Base-by-base conservation (phyloP, 331 rosid species). In the Dryas integrifolia region DNA sequence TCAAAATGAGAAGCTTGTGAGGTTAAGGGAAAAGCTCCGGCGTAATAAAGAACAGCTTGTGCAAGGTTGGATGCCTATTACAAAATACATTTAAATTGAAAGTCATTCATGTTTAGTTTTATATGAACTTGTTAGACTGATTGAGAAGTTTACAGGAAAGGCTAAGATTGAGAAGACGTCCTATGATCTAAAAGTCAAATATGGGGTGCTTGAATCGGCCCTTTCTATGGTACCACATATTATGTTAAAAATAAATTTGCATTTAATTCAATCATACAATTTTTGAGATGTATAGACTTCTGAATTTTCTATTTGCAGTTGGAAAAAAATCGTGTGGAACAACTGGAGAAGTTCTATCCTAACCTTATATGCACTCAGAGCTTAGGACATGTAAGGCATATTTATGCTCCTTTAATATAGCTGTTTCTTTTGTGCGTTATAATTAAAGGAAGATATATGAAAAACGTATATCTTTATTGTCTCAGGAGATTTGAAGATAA, bases 301-400 rank as follows among this genome's bases (percentile, higher is more conserved):
- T 3, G n/a, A 44, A 0, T 58, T 60, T 74, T 76, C 62, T 61
- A 41, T 82, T 52, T 84, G 82, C 93, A 95, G 99, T 55, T 95
- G 90, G 88, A 81, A 72, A 95, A 84, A 47, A 85, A 89, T 73
- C 90, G 93, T 59, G 84, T 82, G 59, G 96, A 95, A 78, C 97
- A 88, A 78, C 79, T 95, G 83, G 96, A 90, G 72, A 95, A 92
- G 84, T 85, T 83, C 81, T 95, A 85, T 84, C 99, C 97, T 35
- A 92, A 90, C 82, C 86, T 95, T 69, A 92, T 87, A 69, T 84
- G 91, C 88, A 95, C 99, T 64, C 97, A 92, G 85, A 90, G 81
- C 84, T 85, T 95, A 78, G 97, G 97, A 70, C 97, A 80, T 82
- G 99, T 95, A 77, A 85, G 92, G 9, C 79, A 67, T 73, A 15